Conservation (phyloP, 495 filamentous ascomycete species). For the Chaetomium tenue region DNA sequence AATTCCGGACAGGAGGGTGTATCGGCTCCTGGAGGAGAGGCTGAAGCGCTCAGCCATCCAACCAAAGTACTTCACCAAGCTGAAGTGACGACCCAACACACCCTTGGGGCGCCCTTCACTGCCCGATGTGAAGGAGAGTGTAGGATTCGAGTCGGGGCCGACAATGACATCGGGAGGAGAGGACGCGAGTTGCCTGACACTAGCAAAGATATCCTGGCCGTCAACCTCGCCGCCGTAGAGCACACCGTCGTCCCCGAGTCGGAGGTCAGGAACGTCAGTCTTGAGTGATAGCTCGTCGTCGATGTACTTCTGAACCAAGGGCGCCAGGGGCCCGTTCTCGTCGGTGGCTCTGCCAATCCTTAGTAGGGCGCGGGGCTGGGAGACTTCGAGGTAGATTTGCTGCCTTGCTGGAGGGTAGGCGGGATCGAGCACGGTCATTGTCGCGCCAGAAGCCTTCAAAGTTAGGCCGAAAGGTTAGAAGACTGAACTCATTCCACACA, state of each 20-base stretch:
- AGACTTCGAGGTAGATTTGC: constrained; percentile 87
- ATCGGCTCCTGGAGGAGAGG: constrained; percentile 70
- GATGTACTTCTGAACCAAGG: constrained; percentile 71
- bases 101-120: constrained; percentile 75
- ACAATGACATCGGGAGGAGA: constrained; percentile 70
- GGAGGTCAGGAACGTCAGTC: constrained; percentile 73
- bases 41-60: constrained; percentile 90
- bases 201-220: constrained; percentile 65
- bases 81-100: constrained; percentile 85
- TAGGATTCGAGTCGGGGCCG: constrained; percentile 87
- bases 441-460: constrained; percentile 59
- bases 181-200: constrained; percentile 51
- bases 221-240: constrained; percentile 65
- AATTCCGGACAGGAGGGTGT: constrained; percentile 82
- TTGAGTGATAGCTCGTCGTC: constrained; percentile 68
- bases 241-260: constrained; percentile 69
- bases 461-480: not conserved
- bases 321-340: constrained; percentile 69
- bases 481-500: not conserved
- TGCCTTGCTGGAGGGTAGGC: constrained; percentile 85
- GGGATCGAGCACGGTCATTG: constrained; percentile 83
- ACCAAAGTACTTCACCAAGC: constrained; percentile 78
- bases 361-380: constrained; percentile 74
- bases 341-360: constrained; percentile 75
- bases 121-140: constrained; percentile 80